Conservation (phyloP, 2,329 filamentous ascomycete species). For the Colletotrichum trifolii region DNA sequence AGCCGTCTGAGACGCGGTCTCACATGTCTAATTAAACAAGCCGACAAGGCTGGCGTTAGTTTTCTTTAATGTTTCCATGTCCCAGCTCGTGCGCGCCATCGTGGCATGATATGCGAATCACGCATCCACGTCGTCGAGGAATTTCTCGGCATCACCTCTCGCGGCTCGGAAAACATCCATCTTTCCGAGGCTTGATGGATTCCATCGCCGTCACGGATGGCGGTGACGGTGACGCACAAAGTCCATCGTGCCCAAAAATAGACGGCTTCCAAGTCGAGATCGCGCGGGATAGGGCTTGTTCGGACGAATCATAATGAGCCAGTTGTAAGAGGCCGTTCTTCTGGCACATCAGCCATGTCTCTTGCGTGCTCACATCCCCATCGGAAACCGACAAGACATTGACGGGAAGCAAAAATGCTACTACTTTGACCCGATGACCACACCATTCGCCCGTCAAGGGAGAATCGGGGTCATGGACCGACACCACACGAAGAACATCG, state of each 20-base stretch:
- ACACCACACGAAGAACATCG: conserved; percentile 1
- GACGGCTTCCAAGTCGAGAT: neutral
- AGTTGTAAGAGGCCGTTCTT: no score
- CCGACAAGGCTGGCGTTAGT: neutral
- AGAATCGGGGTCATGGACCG: no score
- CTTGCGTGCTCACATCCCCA: no score
- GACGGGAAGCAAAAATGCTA: no score
- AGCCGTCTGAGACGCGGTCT: conserved; percentile 26
- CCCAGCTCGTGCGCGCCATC: neutral
- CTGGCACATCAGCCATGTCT: no score
- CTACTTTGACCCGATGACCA: no score
- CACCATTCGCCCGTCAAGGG: no score
- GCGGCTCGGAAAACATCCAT: neutral
- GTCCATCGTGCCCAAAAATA: conserved; percentile 20
- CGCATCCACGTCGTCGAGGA: conserved; percentile 14
- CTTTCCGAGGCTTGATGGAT: conserved; percentile 1
- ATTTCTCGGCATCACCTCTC: conserved; percentile 4
- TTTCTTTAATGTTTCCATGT: conserved; percentile 13
- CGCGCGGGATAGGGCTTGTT: no score
- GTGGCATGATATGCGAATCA: neutral
- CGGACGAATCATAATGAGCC: no score
- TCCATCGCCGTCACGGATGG: neutral
- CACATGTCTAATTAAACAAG: conserved; percentile 28
- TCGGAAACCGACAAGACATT: no score
- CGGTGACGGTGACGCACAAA: neutral